Base-by-base conservation (phyloP, 768 basidiomycete genomes). In the Dacryopinax primogenitus region DNA sequence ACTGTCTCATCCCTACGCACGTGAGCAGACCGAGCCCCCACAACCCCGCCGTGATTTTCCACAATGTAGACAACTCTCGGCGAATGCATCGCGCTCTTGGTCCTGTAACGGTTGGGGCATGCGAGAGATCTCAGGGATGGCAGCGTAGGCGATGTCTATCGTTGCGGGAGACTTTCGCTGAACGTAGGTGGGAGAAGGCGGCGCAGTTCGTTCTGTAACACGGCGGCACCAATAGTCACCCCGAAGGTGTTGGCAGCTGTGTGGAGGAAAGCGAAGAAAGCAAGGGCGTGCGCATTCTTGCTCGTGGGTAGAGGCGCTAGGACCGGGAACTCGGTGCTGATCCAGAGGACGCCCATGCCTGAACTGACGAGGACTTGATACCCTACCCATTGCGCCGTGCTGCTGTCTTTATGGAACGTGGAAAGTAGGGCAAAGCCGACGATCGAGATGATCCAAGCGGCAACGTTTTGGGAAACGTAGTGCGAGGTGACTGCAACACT, bases 201-300 rank as follows among this genome's bases (percentile, higher is more conserved):
- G 1, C 26, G 36, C 15, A 79, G 74, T 65, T 73, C 33, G 68
- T 77, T 78, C 62, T 75, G 71, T 12, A 78, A 71, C 58, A 76
- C 66, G 15, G 73, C 70, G 11, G 72, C 70, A 12, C 75, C 76
- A 63, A 77, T 71, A 15, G 70, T 70, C 45, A 77, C 71, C 7
- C 76, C 77, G 66, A 74, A 73, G 1, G 71, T 69, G 65, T 72
- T 68, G n/a, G 26, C 21, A 33, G 64, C 68, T 7, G 44, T 45
- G 7, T 68, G 51, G 37, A 34, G 39, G 44, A 68, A 76, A 58
- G 70, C 71, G 69, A 73, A 72, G 70, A 75, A 77, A 28, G 76
- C 72, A 2, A 79, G 72, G 0, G 79, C 79, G 2, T 73, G 72
- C 9, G 79, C 78, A 33, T 76, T 77, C 33, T 72, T 70, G 1